Evolutionary conservation across 2,329 filamentous ascomycete species (phyloP).

Genomic region (Coniosporium tulheliwenetii): DNA sequence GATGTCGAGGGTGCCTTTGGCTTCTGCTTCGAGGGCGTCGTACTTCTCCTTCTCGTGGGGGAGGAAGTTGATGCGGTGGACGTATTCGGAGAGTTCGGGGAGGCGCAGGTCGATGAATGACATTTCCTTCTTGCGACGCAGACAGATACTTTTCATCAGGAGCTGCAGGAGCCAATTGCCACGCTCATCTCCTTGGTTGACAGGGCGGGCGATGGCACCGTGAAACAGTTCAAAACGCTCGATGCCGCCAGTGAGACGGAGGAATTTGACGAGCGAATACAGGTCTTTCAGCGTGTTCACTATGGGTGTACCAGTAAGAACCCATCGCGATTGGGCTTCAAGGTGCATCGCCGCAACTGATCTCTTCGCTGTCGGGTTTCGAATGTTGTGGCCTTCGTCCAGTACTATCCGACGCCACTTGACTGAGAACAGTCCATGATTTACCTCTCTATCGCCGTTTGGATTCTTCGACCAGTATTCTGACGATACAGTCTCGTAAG

Average conservation of each 20-base stretch:
- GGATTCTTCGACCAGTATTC: conserved; percentile 42
- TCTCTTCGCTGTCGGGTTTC: conserved; percentile 60
- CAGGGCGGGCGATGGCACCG: conserved; percentile 50
- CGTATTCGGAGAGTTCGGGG: conserved; percentile 60
- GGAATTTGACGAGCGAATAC: conserved; percentile 63
- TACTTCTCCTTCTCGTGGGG: conserved; percentile 65
- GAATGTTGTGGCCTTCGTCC: conserved; percentile 71
- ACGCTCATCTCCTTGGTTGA: conserved; percentile 39
- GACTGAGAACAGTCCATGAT: conserved; percentile 36
- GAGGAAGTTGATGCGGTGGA: conserved; percentile 60
- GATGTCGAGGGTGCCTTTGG: conserved; percentile 51
- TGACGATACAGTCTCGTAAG: conserved; percentile 59
- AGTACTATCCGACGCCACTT: conserved; percentile 68
- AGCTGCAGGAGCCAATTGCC: conserved; percentile 54
- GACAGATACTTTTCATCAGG: conserved; percentile 65
- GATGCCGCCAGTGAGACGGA: conserved; percentile 60
- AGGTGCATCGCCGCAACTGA: conserved; percentile 53
- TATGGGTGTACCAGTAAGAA: conserved; percentile 67
- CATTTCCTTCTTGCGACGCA: conserved; percentile 80
- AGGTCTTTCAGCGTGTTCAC: conserved; percentile 72
- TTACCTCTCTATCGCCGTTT: conserved; percentile 16
- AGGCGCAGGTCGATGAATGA: conserved; percentile 68
- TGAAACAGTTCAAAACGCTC: conserved; percentile 63
- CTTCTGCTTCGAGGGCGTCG: conserved; percentile 57
- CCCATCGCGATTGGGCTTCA: conserved; percentile 60